Percentiles rank a stretch among this genome's conserved stretches.
Evolutionary conservation across 768 basidiomycete genomes (phyloP).

Genomic region (Auriscalpium microsporum): DNA sequence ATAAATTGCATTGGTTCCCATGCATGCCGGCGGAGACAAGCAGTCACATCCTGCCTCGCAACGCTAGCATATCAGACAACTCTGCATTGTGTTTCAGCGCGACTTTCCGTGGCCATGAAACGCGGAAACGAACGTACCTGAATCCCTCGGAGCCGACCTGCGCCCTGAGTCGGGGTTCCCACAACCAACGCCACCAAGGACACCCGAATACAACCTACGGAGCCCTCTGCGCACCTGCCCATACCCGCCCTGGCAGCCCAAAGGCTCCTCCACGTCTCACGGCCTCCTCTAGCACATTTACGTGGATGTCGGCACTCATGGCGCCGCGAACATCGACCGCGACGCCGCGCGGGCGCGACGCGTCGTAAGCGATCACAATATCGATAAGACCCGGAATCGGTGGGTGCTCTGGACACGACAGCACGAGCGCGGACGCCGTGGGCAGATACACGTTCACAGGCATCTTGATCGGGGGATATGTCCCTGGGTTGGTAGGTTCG

Average conservation of each 20-base stretch:
- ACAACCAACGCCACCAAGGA: too few relatives aligned
- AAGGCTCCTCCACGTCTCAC: conserved; percentile 65
- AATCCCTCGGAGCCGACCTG: too few relatives aligned
- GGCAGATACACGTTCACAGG: conserved; percentile 68
- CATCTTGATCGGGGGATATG: conserved; percentile 47
- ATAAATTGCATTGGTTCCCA: too few relatives aligned
- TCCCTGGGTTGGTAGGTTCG: conserved; percentile 29
- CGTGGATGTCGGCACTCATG: conserved; percentile 37
- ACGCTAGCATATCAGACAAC: neutral
- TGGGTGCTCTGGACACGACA: conserved; percentile 58
- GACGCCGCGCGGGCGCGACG: conserved; percentile 44
- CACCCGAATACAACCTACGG: neutral
- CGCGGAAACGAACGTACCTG: too few relatives aligned
- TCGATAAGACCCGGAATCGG: conserved; percentile 60
- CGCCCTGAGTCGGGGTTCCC: too few relatives aligned
- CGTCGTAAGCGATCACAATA: conserved; percentile 55
- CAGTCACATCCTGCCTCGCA: neutral
- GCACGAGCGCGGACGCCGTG: conserved; percentile 35
- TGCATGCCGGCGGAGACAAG: neutral
- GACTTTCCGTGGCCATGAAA: too few relatives aligned
- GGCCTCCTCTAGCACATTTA: conserved; percentile 56
- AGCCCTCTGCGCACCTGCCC: conserved; percentile 22
- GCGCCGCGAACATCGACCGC: conserved; percentile 50
- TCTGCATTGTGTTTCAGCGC: neutral
- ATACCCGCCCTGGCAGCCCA: conserved; percentile 62